Evolutionary conservation across 441 rosid species (phyloP).

Genomic region (Bruguiera hainesii): DNA sequence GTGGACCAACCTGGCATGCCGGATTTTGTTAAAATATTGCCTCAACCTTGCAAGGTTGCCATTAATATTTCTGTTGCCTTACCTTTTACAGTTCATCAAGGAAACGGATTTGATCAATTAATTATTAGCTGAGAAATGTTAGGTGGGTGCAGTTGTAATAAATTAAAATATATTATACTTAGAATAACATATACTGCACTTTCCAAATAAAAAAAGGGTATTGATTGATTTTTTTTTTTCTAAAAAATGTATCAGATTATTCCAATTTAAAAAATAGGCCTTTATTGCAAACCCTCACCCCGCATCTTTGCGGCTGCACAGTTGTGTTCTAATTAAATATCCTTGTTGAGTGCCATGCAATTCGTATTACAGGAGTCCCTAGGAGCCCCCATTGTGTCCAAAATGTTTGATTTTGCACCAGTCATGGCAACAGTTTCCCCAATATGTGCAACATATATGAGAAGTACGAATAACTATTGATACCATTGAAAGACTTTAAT

Average conservation of each 20-base stretch:
- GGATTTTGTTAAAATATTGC: background rate
- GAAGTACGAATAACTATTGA: background rate
- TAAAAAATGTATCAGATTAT: no score
- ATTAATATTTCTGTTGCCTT: conserved; percentile 9
- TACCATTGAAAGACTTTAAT: background rate
- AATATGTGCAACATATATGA: background rate
- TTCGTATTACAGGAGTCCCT: no score
- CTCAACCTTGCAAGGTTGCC: background rate
- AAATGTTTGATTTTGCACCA: background rate
- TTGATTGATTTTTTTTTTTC: no score
- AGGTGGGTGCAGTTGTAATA: no score
- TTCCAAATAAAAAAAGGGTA: no score
- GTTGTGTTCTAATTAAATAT: no score
- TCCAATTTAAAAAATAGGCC: no score
- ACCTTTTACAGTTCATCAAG: conserved; percentile 15
- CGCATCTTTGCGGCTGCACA: no score
- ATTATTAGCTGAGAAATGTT: background rate
- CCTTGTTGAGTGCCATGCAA: no score
- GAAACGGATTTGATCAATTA: background rate
- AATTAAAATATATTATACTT: no score
- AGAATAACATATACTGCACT: no score
- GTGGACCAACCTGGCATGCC: background rate
- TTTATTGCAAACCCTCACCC: no score
- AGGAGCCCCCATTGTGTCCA: background rate
- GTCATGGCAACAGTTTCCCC: background rate